phyloP scores from a whole-genome alignment of 306 rosid species.

The Lagenaria siceraria region DNA sequence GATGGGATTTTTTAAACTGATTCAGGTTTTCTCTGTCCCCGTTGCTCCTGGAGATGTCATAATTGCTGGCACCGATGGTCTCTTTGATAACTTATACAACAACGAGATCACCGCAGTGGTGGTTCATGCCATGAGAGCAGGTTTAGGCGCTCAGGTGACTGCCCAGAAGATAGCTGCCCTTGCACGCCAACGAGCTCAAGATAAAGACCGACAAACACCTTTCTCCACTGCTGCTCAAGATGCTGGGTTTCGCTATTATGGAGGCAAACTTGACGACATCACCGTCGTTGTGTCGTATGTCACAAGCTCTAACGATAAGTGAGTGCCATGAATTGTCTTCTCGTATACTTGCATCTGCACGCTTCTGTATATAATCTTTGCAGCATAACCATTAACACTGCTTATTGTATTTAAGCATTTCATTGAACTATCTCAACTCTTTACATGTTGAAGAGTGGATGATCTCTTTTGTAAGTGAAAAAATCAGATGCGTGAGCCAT shows the following conservation, averaged over 20 bases:
- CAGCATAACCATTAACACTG: neutral
- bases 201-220: conserved; percentile 80
- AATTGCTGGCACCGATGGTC: conserved; percentile 88
- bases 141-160: conserved; percentile 71
- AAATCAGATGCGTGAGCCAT: neutral
- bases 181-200: conserved; percentile 91
- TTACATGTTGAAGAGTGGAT: neutral
- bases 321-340: neutral
- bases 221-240: conserved; percentile 96
- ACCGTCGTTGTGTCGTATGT: conserved; percentile 86
- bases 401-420: neutral
- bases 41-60: conserved; percentile 79
- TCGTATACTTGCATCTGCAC: neutral
- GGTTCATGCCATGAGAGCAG: conserved; percentile 74
- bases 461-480: conserved; percentile 2
- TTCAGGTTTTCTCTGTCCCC: conserved; percentile 74
- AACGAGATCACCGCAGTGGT: conserved; percentile 88
- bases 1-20: conserved; percentile 5
- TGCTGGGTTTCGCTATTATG: conserved; percentile 83
- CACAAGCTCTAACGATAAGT: neutral
- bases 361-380: conserved; percentile 6
- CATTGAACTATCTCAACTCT: neutral
- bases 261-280: conserved; percentile 94
- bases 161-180: conserved; percentile 98
- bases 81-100: conserved; percentile 81